A percentile compares a stretch with the other conserved stretches of the same genome.
These are phyloP conservation scores for Ceratobasidium sp. DNA, from an alignment of 1,284 basidiomycete genomes.

Conservation along the genomic window DNA sequence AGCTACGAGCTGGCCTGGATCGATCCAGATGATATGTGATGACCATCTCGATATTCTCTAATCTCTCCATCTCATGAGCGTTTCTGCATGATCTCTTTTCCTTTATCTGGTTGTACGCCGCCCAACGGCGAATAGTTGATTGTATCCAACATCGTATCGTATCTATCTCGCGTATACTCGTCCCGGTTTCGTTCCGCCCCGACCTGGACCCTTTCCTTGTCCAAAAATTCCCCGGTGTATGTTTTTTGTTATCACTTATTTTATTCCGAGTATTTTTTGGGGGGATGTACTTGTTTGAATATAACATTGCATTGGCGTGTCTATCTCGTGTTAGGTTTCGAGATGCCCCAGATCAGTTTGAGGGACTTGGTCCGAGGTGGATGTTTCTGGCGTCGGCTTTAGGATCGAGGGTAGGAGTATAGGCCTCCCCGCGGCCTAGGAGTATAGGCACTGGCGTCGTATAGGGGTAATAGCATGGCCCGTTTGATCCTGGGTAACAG, in stretches of 20 bases:
- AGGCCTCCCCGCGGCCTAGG: neutral
- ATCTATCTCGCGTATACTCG: neutral
- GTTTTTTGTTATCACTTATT: slow-evolving; percentile 20
- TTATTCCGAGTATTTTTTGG: slow-evolving; percentile 12
- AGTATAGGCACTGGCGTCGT: neutral
- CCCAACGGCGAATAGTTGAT: neutral
- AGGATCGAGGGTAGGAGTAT: slow-evolving; percentile 12
- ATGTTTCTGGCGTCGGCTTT: neutral
- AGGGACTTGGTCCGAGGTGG: neutral
- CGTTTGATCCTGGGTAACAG: no score
- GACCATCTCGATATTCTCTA: neutral
- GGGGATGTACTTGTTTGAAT: neutral
- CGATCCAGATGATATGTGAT: neutral
- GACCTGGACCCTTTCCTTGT: neutral
- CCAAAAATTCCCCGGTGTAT: neutral
- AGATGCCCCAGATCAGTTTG: neutral
- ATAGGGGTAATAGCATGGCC: neutral
- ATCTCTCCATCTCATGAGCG: neutral
- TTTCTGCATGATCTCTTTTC: neutral
- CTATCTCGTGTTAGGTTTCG: neutral
- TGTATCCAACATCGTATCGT: neutral
- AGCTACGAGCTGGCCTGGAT: neutral
- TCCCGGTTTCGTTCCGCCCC: no score
- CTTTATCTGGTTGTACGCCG: neutral
- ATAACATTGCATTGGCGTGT: neutral